phyloP scores from a whole-genome alignment of 805 yeast genomes.

The Barnettozyma salicaria region DNA sequence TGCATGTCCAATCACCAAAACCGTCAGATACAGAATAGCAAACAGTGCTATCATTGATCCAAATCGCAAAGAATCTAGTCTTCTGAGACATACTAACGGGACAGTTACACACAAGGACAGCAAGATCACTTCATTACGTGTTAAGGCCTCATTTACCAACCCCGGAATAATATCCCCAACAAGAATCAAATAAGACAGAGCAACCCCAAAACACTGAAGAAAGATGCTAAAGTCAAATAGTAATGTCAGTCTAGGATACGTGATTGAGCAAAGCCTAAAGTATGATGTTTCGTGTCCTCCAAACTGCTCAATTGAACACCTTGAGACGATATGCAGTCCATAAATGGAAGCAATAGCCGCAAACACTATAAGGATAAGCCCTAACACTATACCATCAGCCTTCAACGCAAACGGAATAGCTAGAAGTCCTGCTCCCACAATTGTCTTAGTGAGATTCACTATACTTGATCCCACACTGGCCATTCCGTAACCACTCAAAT shows the following conservation, averaged over 20 bases:
- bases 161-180: constrained; percentile 75
- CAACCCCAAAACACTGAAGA: constrained; percentile 76
- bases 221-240: constrained; percentile 72
- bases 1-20: constrained; percentile 49
- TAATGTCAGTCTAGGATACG: constrained; percentile 64
- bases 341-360: constrained; percentile 64
- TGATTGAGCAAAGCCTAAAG: constrained; percentile 61
- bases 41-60: constrained; percentile 64
- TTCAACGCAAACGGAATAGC: constrained; percentile 71
- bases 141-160: constrained; percentile 38
- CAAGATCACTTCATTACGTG: constrained; percentile 38
- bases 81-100: constrained; percentile 60
- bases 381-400: constrained; percentile 60
- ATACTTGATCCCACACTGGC: constrained; percentile 43
- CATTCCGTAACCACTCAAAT: constrained; percentile 6
- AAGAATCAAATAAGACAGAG: constrained; percentile 62
- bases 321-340: constrained; percentile 60
- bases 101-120: constrained; percentile 44
- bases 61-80: constrained; percentile 61
- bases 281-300: constrained; percentile 48
- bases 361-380: constrained; percentile 45
- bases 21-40: constrained; percentile 57
- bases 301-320: constrained; percentile 39
- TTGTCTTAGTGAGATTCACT: constrained; percentile 66
- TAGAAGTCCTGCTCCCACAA: constrained; percentile 74